Base-by-base conservation (phyloP, 768 basidiomycete species). In the Cytidiella melzeri region DNA sequence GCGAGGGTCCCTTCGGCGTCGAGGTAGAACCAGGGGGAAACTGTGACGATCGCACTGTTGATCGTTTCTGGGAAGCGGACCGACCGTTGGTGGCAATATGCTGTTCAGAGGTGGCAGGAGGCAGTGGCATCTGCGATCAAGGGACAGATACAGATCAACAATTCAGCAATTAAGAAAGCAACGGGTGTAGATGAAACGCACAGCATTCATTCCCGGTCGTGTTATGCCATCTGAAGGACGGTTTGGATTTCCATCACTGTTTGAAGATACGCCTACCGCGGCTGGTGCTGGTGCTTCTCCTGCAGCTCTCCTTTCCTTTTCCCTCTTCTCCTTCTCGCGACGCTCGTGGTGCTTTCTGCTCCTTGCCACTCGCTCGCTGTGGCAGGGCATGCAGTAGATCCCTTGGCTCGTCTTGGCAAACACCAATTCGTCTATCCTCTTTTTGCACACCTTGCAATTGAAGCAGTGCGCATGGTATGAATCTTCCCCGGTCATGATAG, bases 401-500 rank as follows among this genome's bases (percentile, higher is more conserved):
- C 96, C 96, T 61, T 96, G 91, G 52, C 84, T 90, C 1, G 96
- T 98, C 73, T 98, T 98, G 51, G 96, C 96, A 55, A 97, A 99
- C 49, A 98, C 92, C 45, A 98, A 81, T 65, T 99, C 96, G 68
- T 98, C 94, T 55, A 99, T 99, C 50, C 92, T 79, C 63, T 87
- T 86, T 65, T 81, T 82, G 73, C 96, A 99, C 45, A 92, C 86
- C 61, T 91, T 87, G 72, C 96, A 99, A 58, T 95, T 94, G 75
- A 99, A 99, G 70, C 96, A 99, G 55, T 93, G 88, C 4, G 96
- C 94, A 64, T 98, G 96, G 60, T 98, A 99, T 0, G 92, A 92
- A 64, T 98, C 96, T 67, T 99, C 93, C 52, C 92, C 96, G 5
- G 96, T 95, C 91, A 99, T 97, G 66, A 98, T 97, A 9, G 96